Base-by-base conservation (phyloP, 257 asterid genomes). In the Cinchona pubescens region DNA sequence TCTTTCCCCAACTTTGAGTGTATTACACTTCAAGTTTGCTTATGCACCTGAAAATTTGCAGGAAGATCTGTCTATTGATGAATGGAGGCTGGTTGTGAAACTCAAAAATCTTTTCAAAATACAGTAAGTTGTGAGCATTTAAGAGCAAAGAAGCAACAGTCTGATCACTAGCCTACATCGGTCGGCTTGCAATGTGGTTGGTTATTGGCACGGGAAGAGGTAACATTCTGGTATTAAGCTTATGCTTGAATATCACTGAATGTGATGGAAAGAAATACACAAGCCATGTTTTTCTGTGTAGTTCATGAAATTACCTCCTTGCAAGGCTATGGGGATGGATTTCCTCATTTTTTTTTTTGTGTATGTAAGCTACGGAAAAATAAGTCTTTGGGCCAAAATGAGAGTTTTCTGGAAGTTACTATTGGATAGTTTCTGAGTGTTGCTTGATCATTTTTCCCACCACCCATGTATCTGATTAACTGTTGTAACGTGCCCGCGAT, bases 81-180 rank as follows among this genome's bases (percentile, higher is more conserved):
- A 89, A 37, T 90, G 89, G 87, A 83, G 77, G 75, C 89, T 92
- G 53, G 86, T 92, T n/a, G 88, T 87, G 66, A 94, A 83, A 83
- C 76, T 94, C 87, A 94, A 94, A 79, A 87, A 72, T 42, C 83
- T 94, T 74, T 92, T 94, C 85, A 86, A 85, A 90, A 94, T 94
- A 70, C 93, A 79, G 23, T 93, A 79, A 88, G 58, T 62, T 75
- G 16, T 38, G 16, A 56, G 1, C 14, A 42, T 27, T 63, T 5
- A 16, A 14, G 40, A 4, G 32, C 11, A 42, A 27, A 59, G 69
- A 73, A 25, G 43, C 30, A 29, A 38, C 29, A 30, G 25, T 7
- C 55, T 58, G n/a, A n/a, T 38, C 13, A 29, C 18, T 19, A 27
- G 65, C 65, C 19, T 27, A 13, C 37, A 59, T 5, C 9, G 38